These are phyloP conservation scores for Leptographium lundbergii DNA, from an alignment of 2,329 filamentous ascomycete species.

Conservation along the genomic window DNA sequence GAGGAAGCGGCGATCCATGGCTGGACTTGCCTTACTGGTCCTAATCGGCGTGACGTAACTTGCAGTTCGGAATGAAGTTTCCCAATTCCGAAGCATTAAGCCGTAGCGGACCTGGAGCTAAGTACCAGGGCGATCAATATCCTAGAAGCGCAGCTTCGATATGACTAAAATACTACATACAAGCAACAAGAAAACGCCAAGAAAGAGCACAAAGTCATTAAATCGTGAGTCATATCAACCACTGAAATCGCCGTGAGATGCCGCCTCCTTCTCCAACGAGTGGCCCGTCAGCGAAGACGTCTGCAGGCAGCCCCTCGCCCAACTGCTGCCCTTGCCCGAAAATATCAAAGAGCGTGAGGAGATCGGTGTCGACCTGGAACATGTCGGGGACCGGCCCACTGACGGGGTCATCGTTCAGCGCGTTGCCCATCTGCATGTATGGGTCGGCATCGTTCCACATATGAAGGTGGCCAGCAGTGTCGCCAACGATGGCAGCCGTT, in stretches of 20 bases:
- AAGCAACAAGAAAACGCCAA: background rate
- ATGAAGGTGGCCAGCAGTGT: background rate
- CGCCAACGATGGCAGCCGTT: background rate
- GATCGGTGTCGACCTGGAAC: slow-evolving; percentile 18
- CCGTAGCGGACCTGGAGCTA: no score
- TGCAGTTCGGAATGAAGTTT: background rate
- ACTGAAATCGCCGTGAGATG: background rate
- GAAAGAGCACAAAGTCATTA: background rate
- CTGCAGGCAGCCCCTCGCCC: background rate
- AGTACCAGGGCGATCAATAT: no score
- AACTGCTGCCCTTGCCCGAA: slow-evolving; percentile 15
- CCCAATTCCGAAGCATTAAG: background rate
- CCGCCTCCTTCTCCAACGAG: background rate
- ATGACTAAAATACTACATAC: no score
- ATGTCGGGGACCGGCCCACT: background rate
- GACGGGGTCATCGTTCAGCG: background rate
- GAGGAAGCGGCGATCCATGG: background rate
- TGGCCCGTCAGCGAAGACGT: background rate
- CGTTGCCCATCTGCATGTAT: background rate
- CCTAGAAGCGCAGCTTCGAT: no score
- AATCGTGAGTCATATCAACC: background rate
- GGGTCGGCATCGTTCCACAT: background rate
- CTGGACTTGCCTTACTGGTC: background rate
- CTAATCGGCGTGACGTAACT: background rate
- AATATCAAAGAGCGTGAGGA: slow-evolving; percentile 23